Evolutionary conservation across 345 rosid species (phyloP), one percentile per base, ranked within the genome.

Genomic region (Lepidium didymum): DNA sequence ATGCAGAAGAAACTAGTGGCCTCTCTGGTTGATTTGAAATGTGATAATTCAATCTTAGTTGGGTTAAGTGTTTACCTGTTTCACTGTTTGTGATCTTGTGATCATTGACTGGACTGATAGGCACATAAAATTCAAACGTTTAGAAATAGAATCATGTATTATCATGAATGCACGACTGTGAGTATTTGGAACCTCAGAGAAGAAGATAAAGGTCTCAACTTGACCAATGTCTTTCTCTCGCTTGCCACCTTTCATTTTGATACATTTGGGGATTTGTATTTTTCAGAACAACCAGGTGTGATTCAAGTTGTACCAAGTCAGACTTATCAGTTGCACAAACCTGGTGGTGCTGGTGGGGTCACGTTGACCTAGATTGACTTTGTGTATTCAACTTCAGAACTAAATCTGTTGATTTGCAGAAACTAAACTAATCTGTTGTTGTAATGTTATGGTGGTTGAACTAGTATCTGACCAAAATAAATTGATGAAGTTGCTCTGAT

Each of bases 211-310:
- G 46, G 29, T 10, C 6, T 61, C 5, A 33, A 15, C 21, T 44
- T 62, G 34, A 29, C n/a, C 21, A 35, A 27, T 55, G 43, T 27
- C 7, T 21, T n/a, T 25, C 4, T 15, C 2, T 4, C 13, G 7
- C 42, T 29, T 70, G 21, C 31, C 31, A 27, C 31, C 31, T 27
- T 27, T 27, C 31, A 27, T 36, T 53, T 19, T 10, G 23, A 1
- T 31, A 27, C 2, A 33, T 31, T 19, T 49, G 23, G 51, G 58
- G 34, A 16, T 21, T 73, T 43, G 40, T 64, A 34, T 62, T 45
- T 54, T 65, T 78, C 92, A 92, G 98, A 83, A 57, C 84, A 81
- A 81, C 96, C 91, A 4, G 98, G 98, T 49, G 98, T 92, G 49
- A 84, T 92, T 79, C 96, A 86, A 69, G 93, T 92, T 67, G 83